Evolutionary conservation across 2,329 filamentous ascomycete genomes (phyloP).

Genomic region (Penicillium thymicola): DNA sequence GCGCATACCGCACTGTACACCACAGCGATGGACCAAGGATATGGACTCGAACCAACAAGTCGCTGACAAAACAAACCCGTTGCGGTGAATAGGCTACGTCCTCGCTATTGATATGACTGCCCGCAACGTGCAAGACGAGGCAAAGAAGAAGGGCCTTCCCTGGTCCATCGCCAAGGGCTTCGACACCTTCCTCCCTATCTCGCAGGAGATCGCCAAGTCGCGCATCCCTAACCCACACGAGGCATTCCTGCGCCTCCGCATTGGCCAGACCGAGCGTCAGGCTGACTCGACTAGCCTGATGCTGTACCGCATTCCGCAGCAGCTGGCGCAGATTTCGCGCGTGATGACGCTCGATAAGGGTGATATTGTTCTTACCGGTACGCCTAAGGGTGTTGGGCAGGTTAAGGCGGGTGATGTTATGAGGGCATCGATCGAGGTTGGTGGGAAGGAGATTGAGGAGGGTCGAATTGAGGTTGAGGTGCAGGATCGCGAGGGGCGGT

Average conservation of each 20-base stretch:
- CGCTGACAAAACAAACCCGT: not conserved
- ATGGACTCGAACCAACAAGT: not conserved
- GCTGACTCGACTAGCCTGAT: conserved; percentile 88
- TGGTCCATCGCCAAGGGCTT: conserved; percentile 98
- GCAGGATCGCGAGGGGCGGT: conserved; percentile 72
- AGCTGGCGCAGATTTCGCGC: conserved; percentile 85
- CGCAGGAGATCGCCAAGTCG: conserved; percentile 73
- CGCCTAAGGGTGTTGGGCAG: conserved; percentile 88
- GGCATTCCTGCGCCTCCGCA: conserved; percentile 77
- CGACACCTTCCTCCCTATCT: conserved; percentile 92
- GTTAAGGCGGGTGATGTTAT: conserved; percentile 85
- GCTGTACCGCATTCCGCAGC: conserved; percentile 84
- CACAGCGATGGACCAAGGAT: not conserved
- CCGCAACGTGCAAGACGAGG: conserved; percentile 91
- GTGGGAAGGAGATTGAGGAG: conserved; percentile 79
- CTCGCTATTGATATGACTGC: conserved; percentile 97
- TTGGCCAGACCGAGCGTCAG: conserved; percentile 77
- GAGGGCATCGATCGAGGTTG: conserved; percentile 74
- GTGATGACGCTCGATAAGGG: conserved; percentile 93
- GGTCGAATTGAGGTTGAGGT: conserved; percentile 80
- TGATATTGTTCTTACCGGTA: conserved; percentile 93
- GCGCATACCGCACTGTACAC: not conserved
- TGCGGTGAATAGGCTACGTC: conserved; percentile 64
- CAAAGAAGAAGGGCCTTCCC: conserved; percentile 92
- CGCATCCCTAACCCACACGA: conserved; percentile 83